Base-by-base conservation (phyloP, 2,329 filamentous ascomycete genomes). In the Xylaria sp. region DNA sequence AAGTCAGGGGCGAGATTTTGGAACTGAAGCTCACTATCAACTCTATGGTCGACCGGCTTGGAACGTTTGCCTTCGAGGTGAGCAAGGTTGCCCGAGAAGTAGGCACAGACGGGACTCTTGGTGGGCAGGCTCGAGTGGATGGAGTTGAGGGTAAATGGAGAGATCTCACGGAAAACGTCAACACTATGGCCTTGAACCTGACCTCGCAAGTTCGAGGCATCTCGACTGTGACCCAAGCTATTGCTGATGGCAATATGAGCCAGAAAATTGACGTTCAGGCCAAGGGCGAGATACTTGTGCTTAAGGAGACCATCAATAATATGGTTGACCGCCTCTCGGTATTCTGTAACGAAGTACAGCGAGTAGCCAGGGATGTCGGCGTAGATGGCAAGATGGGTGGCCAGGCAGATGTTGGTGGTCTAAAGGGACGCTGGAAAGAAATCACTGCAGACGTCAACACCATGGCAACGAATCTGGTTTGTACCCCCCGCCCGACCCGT, bases 381-480 rank as follows among this genome's bases (percentile, higher is more conserved):
- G 94, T 98, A 54, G 95, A 98, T 72, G 94, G 94, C 65, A 98
- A 97, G 81, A 97, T 99, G 92, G 94, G 94, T 71, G 94, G 94
- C 17, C 95, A 99, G 76, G 95, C 94, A 63, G 93, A 97, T 74
- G 91, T 97, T 52, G 91, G 92, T 67, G 93, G 93, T 60, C 89
- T 98, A 61, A 92, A 93, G 70, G 94, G 94, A 65, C 88, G 93
- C 56, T 99, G 94, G 95, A 97, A 97, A 75, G 94, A 99, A 76
- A 98, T 99, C 71, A 98, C 95, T 0, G 94, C 93, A 54, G 92
- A 97, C 74, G 93, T 97, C 76, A 97, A 97, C 76, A 97, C 92
- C 49, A 96, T 96, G 92, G 89, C 89, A 27, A 87, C 84, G 71
- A 87, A 87, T 62, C 74, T 87, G 78, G 83, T 84, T 70, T 74